Base-by-base conservation (phyloP, 495 filamentous ascomycete genomes). In the Trichoderma orchidacearum region DNA sequence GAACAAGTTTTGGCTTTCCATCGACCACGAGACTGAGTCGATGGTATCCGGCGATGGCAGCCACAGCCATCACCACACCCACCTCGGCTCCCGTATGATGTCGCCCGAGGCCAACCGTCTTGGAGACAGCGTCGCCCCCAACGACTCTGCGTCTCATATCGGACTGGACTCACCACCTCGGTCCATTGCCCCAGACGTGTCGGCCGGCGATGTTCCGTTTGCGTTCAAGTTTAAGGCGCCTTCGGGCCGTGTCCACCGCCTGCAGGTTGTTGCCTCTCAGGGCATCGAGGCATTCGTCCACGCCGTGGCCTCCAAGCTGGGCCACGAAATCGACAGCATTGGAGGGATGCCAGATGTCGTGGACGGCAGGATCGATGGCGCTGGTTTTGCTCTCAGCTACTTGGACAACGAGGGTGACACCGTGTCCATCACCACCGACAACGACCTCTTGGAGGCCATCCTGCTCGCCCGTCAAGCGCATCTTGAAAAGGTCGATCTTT, bases 201-300 rank as follows among this genome's bases (percentile, higher is more conserved):
- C 80, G 21, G 72, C 78, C 0, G 82, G 85, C 64, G 87, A 90
- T 55, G 66, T 75, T 11, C 88, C 93, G 0, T 99, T 97, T 72
- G 81, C 91, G 25, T 97, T 99, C 83, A 99, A 99, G 69, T 99
- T 99, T 80, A 97, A 99, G 74, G 91, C 93, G 3, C 93, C 94
- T 15, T 93, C 89, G 67, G 93, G 94, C 38, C 87, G 93, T 36
- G 90, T 97, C 27, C 94, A 97, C 70, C 83, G 94, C 35, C 75
- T 97, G 8, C 93, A 96, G 64, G 85, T 96, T 5, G 72, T 84
- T 59, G 84, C 90, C 11, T 79, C 85, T 36, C 80, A 85, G 50
- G 93, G 93, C 56, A 81, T 99, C 58, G 81, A 76, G 34, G 85
- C 93, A 45, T 81, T 99, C 34, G 84, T 97, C 30, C 70, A 79